These are phyloP conservation scores for Epichloe uncinata DNA, from an alignment of 2,329 filamentous ascomycete genomes.

Conservation along the genomic window DNA sequence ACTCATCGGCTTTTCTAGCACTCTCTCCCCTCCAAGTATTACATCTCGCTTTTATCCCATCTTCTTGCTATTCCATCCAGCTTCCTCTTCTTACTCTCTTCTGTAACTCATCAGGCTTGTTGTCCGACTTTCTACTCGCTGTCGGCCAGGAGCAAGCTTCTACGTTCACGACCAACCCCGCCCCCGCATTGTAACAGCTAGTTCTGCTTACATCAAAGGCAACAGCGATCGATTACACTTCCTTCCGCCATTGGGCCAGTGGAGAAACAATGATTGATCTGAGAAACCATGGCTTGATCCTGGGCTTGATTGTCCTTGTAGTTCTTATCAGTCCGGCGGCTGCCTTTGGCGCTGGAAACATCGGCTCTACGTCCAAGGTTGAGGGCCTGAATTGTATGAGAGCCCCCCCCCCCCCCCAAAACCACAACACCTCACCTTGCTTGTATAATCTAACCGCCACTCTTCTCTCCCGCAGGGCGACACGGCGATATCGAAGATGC, in stretches of 20 bases:
- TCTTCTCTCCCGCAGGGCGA: slow-evolving; percentile 39
- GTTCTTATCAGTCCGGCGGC: slow-evolving; percentile 53
- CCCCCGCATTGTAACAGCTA: not conserved
- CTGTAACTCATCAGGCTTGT: not conserved
- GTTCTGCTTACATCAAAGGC: not conserved
- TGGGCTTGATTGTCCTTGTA: slow-evolving; percentile 49
- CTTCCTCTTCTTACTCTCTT: not conserved
- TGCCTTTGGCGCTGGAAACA: slow-evolving; percentile 82
- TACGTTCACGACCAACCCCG: no score
- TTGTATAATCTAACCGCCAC: not conserved
- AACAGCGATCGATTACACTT: not conserved
- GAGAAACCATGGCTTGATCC: slow-evolving; percentile 35
- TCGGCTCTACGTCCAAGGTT: slow-evolving; percentile 65
- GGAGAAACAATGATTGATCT: slow-evolving; percentile 30
- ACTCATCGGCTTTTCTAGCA: not conserved
- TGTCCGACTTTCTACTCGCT: not conserved
- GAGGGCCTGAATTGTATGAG: slow-evolving; percentile 68
- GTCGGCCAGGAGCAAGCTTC: not conserved
- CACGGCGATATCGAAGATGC: slow-evolving; percentile 91
- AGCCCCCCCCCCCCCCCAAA: not conserved
- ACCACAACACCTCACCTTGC: not conserved
- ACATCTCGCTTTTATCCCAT: not conserved
- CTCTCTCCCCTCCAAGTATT: not conserved
- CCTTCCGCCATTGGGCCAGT: not conserved
- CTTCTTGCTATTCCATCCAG: not conserved